These are phyloP conservation scores for Flaveria robusta DNA, from an alignment of 129 eudicot species.

Conservation along the genomic window DNA sequence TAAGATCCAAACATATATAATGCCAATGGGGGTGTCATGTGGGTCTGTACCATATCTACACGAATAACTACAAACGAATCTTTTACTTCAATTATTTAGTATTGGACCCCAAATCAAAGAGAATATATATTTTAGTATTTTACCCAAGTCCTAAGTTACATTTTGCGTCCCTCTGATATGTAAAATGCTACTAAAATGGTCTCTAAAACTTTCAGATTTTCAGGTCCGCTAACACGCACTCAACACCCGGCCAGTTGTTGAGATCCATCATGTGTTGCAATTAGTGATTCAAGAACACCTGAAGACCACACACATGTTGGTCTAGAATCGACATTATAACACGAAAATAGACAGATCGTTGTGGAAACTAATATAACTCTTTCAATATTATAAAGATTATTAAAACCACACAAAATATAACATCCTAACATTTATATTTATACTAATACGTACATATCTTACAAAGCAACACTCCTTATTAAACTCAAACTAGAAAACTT, in stretches of 20 bases:
- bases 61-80: slow-evolving; percentile 21
- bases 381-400: too few species aligned
- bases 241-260: background rate
- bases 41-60: slow-evolving; percentile 21
- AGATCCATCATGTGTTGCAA: background rate
- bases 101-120: slow-evolving; percentile 25
- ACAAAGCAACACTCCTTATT: too few species aligned
- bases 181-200: background rate
- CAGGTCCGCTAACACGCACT: background rate
- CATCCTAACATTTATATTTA: too few species aligned
- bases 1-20: slow-evolving; percentile 34
- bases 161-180: background rate
- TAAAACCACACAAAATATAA: too few species aligned
- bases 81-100: slow-evolving; percentile 7
- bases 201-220: background rate
- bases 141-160: background rate
- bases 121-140: too few species aligned
- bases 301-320: too few species aligned
- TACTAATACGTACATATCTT: too few species aligned
- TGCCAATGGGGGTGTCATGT: slow-evolving; percentile 5
- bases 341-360: too few species aligned
- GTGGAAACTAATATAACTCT: too few species aligned
- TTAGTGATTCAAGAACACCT: too few species aligned
- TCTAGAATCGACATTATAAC: too few species aligned
- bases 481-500: too few species aligned